phyloP scores from a whole-genome alignment of 441 rosid genomes.

The Euphorbia corollata region DNA sequence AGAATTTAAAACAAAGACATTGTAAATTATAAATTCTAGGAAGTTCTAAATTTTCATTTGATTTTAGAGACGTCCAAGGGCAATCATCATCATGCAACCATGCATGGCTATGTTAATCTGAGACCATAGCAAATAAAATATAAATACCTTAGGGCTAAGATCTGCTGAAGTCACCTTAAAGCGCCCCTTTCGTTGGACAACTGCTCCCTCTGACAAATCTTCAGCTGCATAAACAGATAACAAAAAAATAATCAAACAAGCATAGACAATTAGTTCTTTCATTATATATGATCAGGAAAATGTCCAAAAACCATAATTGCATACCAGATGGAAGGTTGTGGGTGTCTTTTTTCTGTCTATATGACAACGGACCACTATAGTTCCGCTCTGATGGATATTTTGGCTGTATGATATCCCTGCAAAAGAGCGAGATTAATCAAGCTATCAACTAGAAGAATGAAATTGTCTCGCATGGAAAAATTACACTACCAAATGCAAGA shows the following conservation, averaged over 20 bases:
- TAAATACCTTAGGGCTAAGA: constrained; percentile 73
- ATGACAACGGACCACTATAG: constrained; percentile 65
- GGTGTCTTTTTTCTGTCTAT: constrained; percentile 60
- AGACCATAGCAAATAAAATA: constrained; percentile 15
- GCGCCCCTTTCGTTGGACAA: constrained; percentile 77
- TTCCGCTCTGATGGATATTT: constrained; percentile 61
- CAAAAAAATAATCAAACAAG: neutral
- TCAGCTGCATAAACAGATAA: constrained; percentile 39
- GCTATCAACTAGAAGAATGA: constrained; percentile 15
- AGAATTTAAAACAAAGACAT: neutral
- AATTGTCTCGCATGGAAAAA: neutral
- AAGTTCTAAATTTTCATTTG: neutral
- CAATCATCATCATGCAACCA: neutral
- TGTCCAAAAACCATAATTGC: constrained; percentile 10
- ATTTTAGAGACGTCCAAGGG: neutral
- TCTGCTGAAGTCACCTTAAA: constrained; percentile 89
- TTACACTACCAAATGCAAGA: constrained; percentile 1
- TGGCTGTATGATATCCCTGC: constrained; percentile 62
- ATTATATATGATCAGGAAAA: neutral
- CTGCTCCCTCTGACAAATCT: constrained; percentile 66
- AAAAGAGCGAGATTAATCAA: constrained; percentile 17
- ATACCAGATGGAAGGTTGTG: constrained; percentile 52
- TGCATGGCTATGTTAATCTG: constrained; percentile 1
- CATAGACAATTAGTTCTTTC: constrained; percentile 10
- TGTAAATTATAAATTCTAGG: neutral